Base-by-base conservation (phyloP, 148 eudicot species). In the Talinum fruticosum region DNA sequence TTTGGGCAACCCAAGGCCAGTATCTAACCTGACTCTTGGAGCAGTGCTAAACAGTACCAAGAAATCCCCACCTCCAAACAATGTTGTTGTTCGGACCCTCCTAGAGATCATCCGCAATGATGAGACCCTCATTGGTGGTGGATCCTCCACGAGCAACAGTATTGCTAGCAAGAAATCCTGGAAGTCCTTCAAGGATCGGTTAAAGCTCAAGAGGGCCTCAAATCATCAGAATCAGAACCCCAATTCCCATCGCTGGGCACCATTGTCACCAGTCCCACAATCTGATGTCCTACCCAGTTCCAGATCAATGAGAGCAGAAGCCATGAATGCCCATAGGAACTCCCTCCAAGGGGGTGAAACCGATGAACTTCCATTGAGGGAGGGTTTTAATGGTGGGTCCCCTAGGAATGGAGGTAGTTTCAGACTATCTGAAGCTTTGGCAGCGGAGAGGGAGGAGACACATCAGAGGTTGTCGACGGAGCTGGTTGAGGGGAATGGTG, bases 21-120 rank as follows among this genome's bases (percentile, higher is more conserved):
- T 79, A 14, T 36, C 90, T 16, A 79, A 67, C 26, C 19, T 84
- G n/a, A 85, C 89, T 24, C 81, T 88, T 32, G 85, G 82, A 23
- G 85, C 80, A 29, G 84, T 86, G 19, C 86, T 88, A 2, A 72
- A 77, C 30, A 68, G 68, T 51, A 83, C 78, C 37, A 88, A 77
- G 73, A 81, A 74, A 51, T 71, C 86, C 8, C 30, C 74, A 10
- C 72, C 79, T 66, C 36, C 76, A 36, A 59, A 72, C 64, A 62
- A 30, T 74, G 23, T 74, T 29, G 78, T 79, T 33, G 78, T 84
- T 72, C 80, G 87, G 38, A 86, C 88, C n/a, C 86, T 92, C 14
- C 57, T 88, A 36, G 91, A 92, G 57, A 72, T 90, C 18, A 85
- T 89, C 66, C 66, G 66, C 3, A 86, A 84, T 41, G 92, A 92